Evolutionary conservation across 257 asterid genomes (phyloP).

Genomic region (Gentiana straminea): DNA sequence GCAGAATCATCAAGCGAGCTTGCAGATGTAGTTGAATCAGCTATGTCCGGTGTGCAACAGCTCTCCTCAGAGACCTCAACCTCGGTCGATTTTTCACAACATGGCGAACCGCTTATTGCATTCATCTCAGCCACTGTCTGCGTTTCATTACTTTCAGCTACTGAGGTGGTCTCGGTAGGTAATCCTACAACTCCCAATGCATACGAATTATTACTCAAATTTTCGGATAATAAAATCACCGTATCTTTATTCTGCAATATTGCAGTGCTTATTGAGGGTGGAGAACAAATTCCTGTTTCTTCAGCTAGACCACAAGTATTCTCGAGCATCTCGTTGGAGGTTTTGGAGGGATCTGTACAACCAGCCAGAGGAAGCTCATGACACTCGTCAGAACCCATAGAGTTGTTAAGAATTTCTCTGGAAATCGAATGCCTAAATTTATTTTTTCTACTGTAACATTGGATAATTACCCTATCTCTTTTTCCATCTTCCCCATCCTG

Average conservation of each 20-base stretch:
- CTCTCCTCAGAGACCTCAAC: slow-evolving; percentile 15
- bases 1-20: slow-evolving; percentile 13
- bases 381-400: slow-evolving; percentile 13
- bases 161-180: slow-evolving; percentile 12
- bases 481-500: slow-evolving; percentile 22
- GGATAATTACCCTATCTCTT: slow-evolving; percentile 32
- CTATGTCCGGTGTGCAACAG: slow-evolving; percentile 14
- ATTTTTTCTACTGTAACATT: slow-evolving; percentile 60
- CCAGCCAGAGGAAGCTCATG: slow-evolving; percentile 12
- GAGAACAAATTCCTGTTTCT: slow-evolving; percentile 9
- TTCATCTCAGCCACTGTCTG: slow-evolving; percentile 11
- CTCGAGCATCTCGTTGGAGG: slow-evolving; percentile 6
- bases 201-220: slow-evolving; percentile 10
- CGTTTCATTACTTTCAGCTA: slow-evolving; percentile 17
- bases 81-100: slow-evolving; percentile 13
- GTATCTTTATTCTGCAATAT: slow-evolving; percentile 15
- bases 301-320: slow-evolving; percentile 13
- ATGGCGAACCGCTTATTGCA: slow-evolving; percentile 12
- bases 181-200: slow-evolving; percentile 19
- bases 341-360: slow-evolving; percentile 11
- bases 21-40: slow-evolving; percentile 16
- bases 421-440: slow-evolving; percentile 26
- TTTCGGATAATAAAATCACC: slow-evolving; percentile 2
- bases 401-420: slow-evolving; percentile 15
- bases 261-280: slow-evolving; percentile 13